Base-by-base conservation (phyloP, 2,329 filamentous ascomycete species). In the Pestalotiopsis sp. region DNA sequence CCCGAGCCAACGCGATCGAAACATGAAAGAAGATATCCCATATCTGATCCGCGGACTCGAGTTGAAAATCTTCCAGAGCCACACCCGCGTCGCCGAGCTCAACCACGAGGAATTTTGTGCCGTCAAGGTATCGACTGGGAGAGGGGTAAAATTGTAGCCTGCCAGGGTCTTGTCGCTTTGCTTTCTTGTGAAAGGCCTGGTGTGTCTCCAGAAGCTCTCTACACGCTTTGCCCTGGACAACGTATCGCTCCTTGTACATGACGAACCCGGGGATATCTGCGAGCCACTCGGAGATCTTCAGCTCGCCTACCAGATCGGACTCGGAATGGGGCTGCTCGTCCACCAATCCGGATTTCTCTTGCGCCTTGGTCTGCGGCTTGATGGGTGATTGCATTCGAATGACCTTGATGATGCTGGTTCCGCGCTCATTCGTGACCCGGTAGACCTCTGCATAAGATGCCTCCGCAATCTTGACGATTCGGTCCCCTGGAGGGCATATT, bases 401-500 rank as follows among this genome's bases (percentile, higher is more conserved):
- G 23, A 88, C 85, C 72, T 91, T 91, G 78, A 91, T 88, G 73
- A 91, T 90, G 76, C 88, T 90, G 31, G 86, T 89, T 9, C 88
- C 88, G 17, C 84, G 81, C 59, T 83, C 81, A 74, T 90, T 91
- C 61, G 82, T 86, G 71, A 91, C 83, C 11, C 88, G 87, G 73
- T 91, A 91, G 11, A 91, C 88, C 75, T 91, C 89, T 5, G 89
- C 88, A 72, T 87, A 91, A 2, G 89, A 91, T 4, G 89, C 89
- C 75, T 91, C 89, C 11, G 89, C 89, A 64, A 91, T 91, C 78
- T 91, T 91, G 58, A 84, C 82, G 63, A 91, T 88, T 45, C 78
- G 77, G 73, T 87, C 85, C 17, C 82, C 83, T 0, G 82, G 78
- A 0, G 86, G 85, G 63, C 88, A 88, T 38, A 91, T 82, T 66